A percentile compares a stretch with the other conserved stretches of the same genome.
Conservation (phyloP, 345 rosid genomes). For the Eucalyptus pauciflora region DNA sequence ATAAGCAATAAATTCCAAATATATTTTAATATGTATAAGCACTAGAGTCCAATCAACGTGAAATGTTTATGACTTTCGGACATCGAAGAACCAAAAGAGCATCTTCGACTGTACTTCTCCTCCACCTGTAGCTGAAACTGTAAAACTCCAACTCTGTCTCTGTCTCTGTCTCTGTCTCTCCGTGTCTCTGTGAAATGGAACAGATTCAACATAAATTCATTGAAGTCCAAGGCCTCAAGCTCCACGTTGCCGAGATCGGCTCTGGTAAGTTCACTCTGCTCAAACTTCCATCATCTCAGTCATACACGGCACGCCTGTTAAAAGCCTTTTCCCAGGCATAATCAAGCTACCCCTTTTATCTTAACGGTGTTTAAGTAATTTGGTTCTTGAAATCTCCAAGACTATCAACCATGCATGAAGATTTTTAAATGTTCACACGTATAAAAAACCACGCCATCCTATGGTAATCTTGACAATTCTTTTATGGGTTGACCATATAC, state of each 20-base stretch:
- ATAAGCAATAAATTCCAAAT: too few relatives aligned
- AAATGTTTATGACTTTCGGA: background rate
- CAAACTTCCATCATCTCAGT: background rate
- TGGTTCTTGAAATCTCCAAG: background rate
- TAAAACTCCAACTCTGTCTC: background rate
- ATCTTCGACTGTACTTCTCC: background rate
- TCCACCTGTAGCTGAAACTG: background rate
- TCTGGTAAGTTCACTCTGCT: slow-evolving; percentile 3
- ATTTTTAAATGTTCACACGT: background rate
- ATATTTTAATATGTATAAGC: background rate
- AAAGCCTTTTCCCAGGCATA: background rate
- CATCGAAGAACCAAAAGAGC: background rate
- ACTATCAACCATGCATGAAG: background rate
- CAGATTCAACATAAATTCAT: slow-evolving; percentile 27
- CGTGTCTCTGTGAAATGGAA: slow-evolving; percentile 9
- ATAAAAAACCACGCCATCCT: background rate
- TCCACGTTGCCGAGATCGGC: slow-evolving; percentile 36
- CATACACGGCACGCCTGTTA: background rate
- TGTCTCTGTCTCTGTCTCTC: background rate
- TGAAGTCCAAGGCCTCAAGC: slow-evolving; percentile 11
- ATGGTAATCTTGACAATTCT: background rate
- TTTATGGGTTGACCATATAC: background rate
- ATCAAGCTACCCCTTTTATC: background rate
- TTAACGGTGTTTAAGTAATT: background rate
- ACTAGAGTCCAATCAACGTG: background rate